These are phyloP conservation scores for Secale cereale DNA, from an alignment of 176 grass and related monocot species.

Conservation along the genomic window DNA sequence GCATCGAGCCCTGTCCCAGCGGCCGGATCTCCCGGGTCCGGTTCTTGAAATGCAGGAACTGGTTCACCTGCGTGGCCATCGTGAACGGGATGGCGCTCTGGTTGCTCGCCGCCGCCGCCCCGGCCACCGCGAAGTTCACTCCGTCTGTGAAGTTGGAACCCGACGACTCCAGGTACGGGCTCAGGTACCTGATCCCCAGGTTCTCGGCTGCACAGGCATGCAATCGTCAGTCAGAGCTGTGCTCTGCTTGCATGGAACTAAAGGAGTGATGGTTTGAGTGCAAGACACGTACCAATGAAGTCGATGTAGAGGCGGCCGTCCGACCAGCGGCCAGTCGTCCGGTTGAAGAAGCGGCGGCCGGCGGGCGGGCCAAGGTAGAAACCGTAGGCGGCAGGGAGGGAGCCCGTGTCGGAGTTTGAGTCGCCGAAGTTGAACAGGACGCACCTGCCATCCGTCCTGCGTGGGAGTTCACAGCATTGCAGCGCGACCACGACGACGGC, in stretches of 20 bases:
- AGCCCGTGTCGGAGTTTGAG: conserved; percentile 79
- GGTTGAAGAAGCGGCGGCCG: conserved; percentile 35
- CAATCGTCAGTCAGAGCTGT: neutral
- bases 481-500: neutral
- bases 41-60: conserved; percentile 36
- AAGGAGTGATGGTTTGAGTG: neutral
- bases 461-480: neutral
- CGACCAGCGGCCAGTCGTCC: conserved; percentile 24
- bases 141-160: conserved; percentile 24
- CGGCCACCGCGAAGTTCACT: conserved; percentile 31
- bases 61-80: conserved; percentile 28
- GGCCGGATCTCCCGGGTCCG: conserved; percentile 3
- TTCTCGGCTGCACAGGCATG: conserved; percentile 15
- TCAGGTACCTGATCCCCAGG: conserved; percentile 31
- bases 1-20: conserved; percentile 2
- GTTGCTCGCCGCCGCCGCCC: conserved; percentile 1
- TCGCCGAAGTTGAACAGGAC: conserved; percentile 88
- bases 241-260: neutral
- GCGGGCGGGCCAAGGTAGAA: conserved; percentile 31
- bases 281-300: conserved; percentile 27
- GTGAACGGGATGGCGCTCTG: neutral
- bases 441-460: conserved; percentile 5
- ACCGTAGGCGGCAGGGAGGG: conserved; percentile 4
- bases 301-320: conserved; percentile 33
- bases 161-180: conserved; percentile 35